Conservation (phyloP, 139 green algal genomes). For the Zygnema cylindricum region DNA sequence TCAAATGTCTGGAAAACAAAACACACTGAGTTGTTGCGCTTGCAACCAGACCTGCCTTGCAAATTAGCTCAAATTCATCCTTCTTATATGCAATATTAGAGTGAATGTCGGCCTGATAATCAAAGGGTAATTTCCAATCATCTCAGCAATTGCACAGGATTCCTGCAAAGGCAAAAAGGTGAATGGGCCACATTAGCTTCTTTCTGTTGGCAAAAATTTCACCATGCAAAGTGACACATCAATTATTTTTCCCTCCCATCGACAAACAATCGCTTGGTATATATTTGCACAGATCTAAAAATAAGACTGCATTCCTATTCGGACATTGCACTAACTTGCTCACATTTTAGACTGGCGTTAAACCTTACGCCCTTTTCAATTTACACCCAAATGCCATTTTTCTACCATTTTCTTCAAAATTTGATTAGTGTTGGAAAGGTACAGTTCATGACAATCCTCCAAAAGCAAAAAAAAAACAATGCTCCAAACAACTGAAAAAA, state of each 20-base stretch:
- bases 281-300: not conserved
- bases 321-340: not conserved
- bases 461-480: not conserved
- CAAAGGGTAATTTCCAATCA: constrained; percentile 89
- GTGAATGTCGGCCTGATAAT: constrained; percentile 99
- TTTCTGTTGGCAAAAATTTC: not conserved
- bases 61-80: constrained; percentile 92
- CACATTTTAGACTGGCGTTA: no score
- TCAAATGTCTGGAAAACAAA: not conserved
- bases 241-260: not conserved
- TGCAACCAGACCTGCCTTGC: constrained; percentile 80
- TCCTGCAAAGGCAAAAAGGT: constrained; percentile 51
- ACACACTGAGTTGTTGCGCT: constrained; percentile 84
- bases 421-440: no score
- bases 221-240: not conserved
- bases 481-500: not conserved
- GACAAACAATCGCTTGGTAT: not conserved
- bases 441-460: no score
- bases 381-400: no score
- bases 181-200: not conserved
- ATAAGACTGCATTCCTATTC: not conserved
- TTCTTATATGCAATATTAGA: constrained; percentile 98
- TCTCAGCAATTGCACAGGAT: constrained; percentile 68
- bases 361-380: no score
- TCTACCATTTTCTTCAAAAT: no score